Evolutionary conservation across 148 eudicot species (phyloP).

Genomic region (Drosera capensis): DNA sequence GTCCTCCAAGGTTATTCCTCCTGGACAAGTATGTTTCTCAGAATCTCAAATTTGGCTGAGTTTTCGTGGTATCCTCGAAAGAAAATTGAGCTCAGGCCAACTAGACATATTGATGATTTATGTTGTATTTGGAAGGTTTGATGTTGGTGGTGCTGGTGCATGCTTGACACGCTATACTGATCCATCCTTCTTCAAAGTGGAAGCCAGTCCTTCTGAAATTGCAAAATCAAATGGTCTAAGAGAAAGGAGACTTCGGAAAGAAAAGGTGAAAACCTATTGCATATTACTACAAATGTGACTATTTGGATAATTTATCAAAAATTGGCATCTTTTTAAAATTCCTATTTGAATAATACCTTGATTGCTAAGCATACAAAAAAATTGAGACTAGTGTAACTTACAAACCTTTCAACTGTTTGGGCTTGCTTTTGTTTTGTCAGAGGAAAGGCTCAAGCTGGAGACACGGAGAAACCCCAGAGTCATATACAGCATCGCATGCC

Average conservation of each 20-base stretch:
- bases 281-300: neutral
- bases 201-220: slow-evolving; percentile 25
- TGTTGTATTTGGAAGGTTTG: slow-evolving; percentile 44
- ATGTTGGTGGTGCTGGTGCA: slow-evolving; percentile 96
- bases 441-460: slow-evolving; percentile 76
- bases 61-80: no score
- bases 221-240: slow-evolving; percentile 47
- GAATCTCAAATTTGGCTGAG: no score
- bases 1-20: slow-evolving; percentile 88
- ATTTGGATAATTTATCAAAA: neutral
- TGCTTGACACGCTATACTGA: slow-evolving; percentile 95
- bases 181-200: slow-evolving; percentile 78
- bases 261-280: slow-evolving; percentile 40
- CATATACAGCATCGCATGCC: slow-evolving; percentile 58
- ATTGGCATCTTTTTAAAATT: neutral
- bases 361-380: no score
- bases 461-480: slow-evolving; percentile 66
- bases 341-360: neutral
- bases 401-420: no score
- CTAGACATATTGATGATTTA: slow-evolving; percentile 6
- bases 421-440: slow-evolving; percentile 24
- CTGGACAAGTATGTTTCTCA: slow-evolving; percentile 66
- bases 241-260: slow-evolving; percentile 70
- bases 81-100: no score
- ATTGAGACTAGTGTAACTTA: no score